Evolutionary conservation across 805 yeast species (phyloP), one percentile per base, ranked within the genome.

Genomic region (Metschnikowia bowlesiae): DNA sequence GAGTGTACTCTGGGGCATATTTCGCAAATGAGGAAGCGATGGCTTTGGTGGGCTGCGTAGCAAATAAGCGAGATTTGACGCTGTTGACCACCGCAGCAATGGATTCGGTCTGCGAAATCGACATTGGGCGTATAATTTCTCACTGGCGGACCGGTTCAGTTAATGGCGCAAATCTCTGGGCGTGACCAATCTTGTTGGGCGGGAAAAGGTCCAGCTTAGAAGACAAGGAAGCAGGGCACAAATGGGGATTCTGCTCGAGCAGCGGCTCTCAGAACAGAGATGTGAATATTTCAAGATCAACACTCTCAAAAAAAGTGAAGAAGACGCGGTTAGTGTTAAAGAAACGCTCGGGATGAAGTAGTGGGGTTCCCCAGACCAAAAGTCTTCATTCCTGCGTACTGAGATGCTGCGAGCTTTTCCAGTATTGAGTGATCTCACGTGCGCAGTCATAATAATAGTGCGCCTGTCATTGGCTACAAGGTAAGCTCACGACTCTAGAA

Each of bases 21-120:
- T 56, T 52, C 6, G 73, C 56, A 53, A 72, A 68, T 8, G 66
- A 44, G 6, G 76, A 64, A 30, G 58, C 58, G 6, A 69, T 73
- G 2, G 79, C 63, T 59, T 78, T 76, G 18, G 79, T 72, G 16
- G 76, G 75, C 58, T 76, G 81, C 33, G 80, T 70, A 32, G 72
- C 63, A 54, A 70, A 78, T n/a, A 74, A 66, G 26, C 63, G 50
- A 29, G 73, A 73, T 14, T 59, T 63, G 9, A 64, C 61, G 13
- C 46, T 37, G 33, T 58, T 50, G 31, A 65, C 62, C 34, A 73
- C 64, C 8, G 57, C 46, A 18, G 61, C 60, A 30, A 58, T 51
- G 34, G 59, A 57, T 44, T 57, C 60, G 8, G 54, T 51, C 32
- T 56, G 57, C 14, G 54, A 53, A 16, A 51, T 46, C 14, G 44